phyloP scores from a whole-genome alignment of 306 rosid species.

The Cercis canadensis region DNA sequence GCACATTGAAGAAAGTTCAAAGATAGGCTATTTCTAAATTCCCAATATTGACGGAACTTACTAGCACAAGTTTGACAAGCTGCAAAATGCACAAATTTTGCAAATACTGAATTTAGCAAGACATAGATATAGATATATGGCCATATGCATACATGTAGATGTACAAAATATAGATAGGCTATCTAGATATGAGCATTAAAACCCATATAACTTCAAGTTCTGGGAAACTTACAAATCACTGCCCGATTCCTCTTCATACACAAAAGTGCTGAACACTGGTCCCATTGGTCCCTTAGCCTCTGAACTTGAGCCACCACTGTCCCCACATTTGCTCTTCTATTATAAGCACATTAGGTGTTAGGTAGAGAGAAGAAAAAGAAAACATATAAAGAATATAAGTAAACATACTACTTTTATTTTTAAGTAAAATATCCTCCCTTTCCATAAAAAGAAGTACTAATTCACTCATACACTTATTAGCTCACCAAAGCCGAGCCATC shows the following conservation, averaged over 20 bases:
- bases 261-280: constrained; percentile 94
- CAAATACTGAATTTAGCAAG: not conserved
- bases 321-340: constrained; percentile 71
- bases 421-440: constrained; percentile 17
- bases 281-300: constrained; percentile 89
- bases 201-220: constrained; percentile 26
- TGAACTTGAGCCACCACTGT: constrained; percentile 50
- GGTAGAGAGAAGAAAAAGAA: constrained; percentile 23
- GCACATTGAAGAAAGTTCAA: not conserved
- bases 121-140: not conserved
- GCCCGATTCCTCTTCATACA: constrained; percentile 85
- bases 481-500: constrained; percentile 88
- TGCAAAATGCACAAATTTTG: not conserved
- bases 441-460: constrained; percentile 14
- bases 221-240: constrained; percentile 80
- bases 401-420: constrained; percentile 27
- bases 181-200: constrained; percentile 28
- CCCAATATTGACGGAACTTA: not conserved
- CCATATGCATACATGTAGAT: constrained; percentile 8
- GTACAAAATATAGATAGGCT: constrained; percentile 2
- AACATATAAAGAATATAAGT: constrained; percentile 22
- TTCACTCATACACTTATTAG: constrained; percentile 34
- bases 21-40: not conserved
- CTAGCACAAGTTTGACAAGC: not conserved
- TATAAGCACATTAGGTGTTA: constrained; percentile 26